A percentile compares a stretch with the other conserved stretches of the same genome.
Conservation (phyloP, 164 flowering plant genomes). For the Saururus chinensis region DNA sequence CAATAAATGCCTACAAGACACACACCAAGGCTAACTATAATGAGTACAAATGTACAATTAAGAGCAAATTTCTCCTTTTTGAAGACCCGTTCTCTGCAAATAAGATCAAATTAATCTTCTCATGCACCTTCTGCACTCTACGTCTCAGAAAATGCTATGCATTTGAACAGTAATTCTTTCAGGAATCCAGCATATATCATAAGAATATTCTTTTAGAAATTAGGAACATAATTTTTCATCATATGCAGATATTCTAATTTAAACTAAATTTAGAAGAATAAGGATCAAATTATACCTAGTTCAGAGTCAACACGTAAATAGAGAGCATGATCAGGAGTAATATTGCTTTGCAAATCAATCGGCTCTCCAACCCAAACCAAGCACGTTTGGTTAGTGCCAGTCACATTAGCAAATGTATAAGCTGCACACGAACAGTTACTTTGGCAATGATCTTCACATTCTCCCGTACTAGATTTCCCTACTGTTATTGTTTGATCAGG, state of each 20-base stretch:
- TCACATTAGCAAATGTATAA: background rate
- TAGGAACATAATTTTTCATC: no score
- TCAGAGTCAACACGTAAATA: background rate
- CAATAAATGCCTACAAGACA: background rate
- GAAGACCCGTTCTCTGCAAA: background rate
- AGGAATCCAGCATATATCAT: no score
- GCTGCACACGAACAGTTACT: constrained; percentile 3
- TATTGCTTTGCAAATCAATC: background rate
- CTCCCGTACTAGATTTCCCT: background rate
- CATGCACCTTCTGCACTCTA: no score
- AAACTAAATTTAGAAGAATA: no score
- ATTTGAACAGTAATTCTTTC: no score
- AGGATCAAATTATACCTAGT: background rate
- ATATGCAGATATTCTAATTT: no score
- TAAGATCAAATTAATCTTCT: background rate
- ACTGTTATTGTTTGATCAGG: background rate
- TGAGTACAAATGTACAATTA: background rate
- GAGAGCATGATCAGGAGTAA: background rate
- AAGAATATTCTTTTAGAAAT: no score
- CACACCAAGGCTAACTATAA: background rate
- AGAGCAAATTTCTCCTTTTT: background rate
- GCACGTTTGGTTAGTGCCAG: background rate
- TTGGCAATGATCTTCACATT: background rate
- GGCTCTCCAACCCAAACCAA: constrained; percentile 3
- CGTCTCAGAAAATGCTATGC: no score